These are phyloP conservation scores for Magnusiomyces ingens DNA, from an alignment of 1,139 yeast species.

Conservation along the genomic window DNA sequence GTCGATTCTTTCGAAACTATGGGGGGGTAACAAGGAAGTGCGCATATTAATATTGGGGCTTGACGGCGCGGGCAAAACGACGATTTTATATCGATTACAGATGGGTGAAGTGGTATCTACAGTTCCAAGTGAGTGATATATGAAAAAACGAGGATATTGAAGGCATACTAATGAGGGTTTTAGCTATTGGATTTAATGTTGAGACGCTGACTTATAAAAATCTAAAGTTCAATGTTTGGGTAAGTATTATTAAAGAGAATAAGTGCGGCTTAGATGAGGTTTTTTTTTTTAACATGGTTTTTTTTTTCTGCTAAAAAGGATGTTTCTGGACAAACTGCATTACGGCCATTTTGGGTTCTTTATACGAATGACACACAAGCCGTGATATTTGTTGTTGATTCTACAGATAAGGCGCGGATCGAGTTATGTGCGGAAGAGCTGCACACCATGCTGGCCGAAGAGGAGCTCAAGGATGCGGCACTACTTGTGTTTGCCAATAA, in stretches of 20 bases:
- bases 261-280: too few species aligned
- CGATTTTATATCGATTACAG: constrained; percentile 84
- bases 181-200: constrained; percentile 89
- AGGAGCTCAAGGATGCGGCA: constrained; percentile 84
- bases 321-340: constrained; percentile 94
- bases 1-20: constrained; percentile 72
- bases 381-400: constrained; percentile 91
- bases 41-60: constrained; percentile 86
- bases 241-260: constrained; percentile 15
- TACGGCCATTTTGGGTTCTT: constrained; percentile 97
- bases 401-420: constrained; percentile 91
- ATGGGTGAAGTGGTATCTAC: constrained; percentile 93
- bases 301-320: constrained; percentile 48
- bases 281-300: not conserved
- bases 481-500: constrained; percentile 78
- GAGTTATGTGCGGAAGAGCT: constrained; percentile 82
- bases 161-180: not conserved
- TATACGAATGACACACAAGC: constrained; percentile 96
- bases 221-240: constrained; percentile 76
- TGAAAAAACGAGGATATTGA: not conserved
- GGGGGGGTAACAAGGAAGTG: constrained; percentile 89
- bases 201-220: constrained; percentile 89
- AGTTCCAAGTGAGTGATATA: constrained; percentile 51
- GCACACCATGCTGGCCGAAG: constrained; percentile 87
- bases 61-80: constrained; percentile 98